A percentile compares a stretch with the other conserved stretches of the same genome.
Conservation (phyloP, 2,329 filamentous ascomycete species). For the Hymenoscyphus repandus region DNA sequence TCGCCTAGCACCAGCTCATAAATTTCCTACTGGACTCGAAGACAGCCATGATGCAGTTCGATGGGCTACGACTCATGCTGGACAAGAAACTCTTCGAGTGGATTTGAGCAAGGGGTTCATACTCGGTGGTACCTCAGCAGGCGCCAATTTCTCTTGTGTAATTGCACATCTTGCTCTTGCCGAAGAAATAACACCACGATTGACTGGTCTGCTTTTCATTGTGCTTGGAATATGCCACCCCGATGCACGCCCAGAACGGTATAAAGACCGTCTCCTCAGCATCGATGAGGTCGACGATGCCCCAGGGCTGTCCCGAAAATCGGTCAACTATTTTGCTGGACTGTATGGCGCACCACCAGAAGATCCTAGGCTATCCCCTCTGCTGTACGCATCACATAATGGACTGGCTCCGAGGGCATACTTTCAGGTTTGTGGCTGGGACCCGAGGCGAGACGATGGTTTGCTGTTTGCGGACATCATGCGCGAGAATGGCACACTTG, state of each 20-base stretch:
- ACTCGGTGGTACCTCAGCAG: slow-evolving; percentile 3
- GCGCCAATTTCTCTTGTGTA: too few relatives aligned
- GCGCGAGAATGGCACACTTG: neutral
- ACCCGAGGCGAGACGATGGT: neutral
- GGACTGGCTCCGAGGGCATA: neutral
- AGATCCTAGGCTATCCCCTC: neutral
- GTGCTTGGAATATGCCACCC: neutral
- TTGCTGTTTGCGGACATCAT: neutral
- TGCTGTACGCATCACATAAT: neutral
- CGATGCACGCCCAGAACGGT: neutral
- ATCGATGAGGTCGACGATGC: neutral
- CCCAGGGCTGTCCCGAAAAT: neutral
- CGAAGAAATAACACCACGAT: neutral
- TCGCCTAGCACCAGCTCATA: neutral
- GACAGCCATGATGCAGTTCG: neutral
- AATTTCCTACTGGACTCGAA: neutral
- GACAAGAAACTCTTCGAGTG: neutral
- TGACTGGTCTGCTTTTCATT: neutral
- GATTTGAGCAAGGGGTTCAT: neutral
- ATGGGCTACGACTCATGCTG: neutral
- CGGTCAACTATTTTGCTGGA: neutral
- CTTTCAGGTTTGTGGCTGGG: neutral
- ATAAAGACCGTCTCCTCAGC: neutral
- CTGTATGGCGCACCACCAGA: slow-evolving; percentile 2
- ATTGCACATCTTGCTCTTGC: neutral